Evolutionary conservation across 306 rosid genomes (phyloP).

Genomic region (Acacia melanoxylon): DNA sequence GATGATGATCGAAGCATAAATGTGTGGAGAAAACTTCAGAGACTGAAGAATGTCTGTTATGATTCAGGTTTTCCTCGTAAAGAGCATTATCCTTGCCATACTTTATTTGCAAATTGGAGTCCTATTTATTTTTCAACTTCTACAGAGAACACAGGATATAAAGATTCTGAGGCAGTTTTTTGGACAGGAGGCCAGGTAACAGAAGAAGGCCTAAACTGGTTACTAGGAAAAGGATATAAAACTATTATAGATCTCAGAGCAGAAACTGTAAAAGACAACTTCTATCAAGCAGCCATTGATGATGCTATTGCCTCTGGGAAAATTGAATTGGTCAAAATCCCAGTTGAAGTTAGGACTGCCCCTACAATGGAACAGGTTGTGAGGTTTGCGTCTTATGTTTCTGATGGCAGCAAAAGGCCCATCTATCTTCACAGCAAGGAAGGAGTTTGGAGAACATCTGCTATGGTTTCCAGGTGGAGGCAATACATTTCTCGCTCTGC

Average conservation of each 20-base stretch:
- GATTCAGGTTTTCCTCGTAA: slow-evolving; percentile 74
- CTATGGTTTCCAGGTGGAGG: slow-evolving; percentile 96
- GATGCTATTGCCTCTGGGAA: slow-evolving; percentile 68
- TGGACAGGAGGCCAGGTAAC: slow-evolving; percentile 98
- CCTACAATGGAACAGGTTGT: slow-evolving; percentile 86
- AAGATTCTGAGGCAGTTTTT: slow-evolving; percentile 67
- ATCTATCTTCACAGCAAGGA: slow-evolving; percentile 92
- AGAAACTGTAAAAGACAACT: slow-evolving; percentile 66
- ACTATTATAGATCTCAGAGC: slow-evolving; percentile 87
- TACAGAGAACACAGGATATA: slow-evolving; percentile 45
- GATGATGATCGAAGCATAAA: slow-evolving; percentile 62
- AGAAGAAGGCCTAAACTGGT: slow-evolving; percentile 90
- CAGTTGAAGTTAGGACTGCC: slow-evolving; percentile 74
- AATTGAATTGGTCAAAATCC: slow-evolving; percentile 75
- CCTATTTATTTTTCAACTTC: slow-evolving; percentile 57
- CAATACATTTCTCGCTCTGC: slow-evolving; percentile 56
- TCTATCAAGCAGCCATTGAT: slow-evolving; percentile 55
- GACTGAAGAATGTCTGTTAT: slow-evolving; percentile 85
- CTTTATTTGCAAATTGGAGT: slow-evolving; percentile 81
- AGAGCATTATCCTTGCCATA: slow-evolving; percentile 75
- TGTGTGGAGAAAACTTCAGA: slow-evolving; percentile 94
- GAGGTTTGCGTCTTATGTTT: slow-evolving; percentile 73
- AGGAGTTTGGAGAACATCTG: slow-evolving; percentile 86
- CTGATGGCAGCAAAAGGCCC: slow-evolving; percentile 71
- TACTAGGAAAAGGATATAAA: slow-evolving; percentile 68